Percentiles rank a stretch among this genome's conserved stretches.
Conservation (phyloP, 2,329 filamentous ascomycete species). For the Penicillium nordicum region DNA sequence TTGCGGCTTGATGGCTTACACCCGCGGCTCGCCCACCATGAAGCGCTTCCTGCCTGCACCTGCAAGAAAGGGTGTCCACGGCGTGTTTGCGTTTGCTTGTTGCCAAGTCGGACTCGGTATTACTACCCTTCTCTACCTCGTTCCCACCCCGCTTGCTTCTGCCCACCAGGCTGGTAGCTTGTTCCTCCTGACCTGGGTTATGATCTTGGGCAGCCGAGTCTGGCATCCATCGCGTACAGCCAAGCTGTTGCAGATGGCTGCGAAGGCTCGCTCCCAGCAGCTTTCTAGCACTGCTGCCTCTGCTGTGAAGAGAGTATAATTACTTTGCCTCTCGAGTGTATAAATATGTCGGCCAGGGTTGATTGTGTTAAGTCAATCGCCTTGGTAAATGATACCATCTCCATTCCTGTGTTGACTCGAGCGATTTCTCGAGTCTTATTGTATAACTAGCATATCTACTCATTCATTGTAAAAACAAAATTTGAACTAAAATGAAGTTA, state of each 20-base stretch:
- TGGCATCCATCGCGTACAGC: constrained; percentile 68
- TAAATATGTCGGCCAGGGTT: constrained; percentile 12
- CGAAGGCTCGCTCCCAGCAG: constrained; percentile 34
- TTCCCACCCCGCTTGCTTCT: constrained; percentile 81
- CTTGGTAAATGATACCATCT: constrained; percentile 24
- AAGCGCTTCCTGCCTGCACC: constrained; percentile 55
- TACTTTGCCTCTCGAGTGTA: constrained; percentile 8
- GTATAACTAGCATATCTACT: constrained; percentile 20
- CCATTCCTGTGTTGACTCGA: constrained; percentile 19
- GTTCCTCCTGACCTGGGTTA: constrained; percentile 74
- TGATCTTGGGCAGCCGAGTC: constrained; percentile 74
- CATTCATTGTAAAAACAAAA: background rate
- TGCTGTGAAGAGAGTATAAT: constrained; percentile 19
- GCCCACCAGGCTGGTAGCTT: constrained; percentile 90
- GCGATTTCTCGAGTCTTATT: constrained; percentile 5
- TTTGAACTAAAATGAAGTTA: background rate
- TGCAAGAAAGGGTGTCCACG: constrained; percentile 67
- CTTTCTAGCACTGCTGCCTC: constrained; percentile 24
- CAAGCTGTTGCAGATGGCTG: constrained; percentile 52
- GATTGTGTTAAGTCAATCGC: background rate
- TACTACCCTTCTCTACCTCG: constrained; percentile 86
- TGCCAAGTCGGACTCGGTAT: constrained; percentile 86
- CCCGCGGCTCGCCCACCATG: constrained; percentile 63
- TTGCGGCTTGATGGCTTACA: constrained; percentile 75
- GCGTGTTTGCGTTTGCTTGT: constrained; percentile 76